Percentiles rank a stretch among this genome's conserved stretches.
Evolutionary conservation across 2,329 filamentous ascomycete genomes (phyloP).

Genomic region (Fusarium domesticum): DNA sequence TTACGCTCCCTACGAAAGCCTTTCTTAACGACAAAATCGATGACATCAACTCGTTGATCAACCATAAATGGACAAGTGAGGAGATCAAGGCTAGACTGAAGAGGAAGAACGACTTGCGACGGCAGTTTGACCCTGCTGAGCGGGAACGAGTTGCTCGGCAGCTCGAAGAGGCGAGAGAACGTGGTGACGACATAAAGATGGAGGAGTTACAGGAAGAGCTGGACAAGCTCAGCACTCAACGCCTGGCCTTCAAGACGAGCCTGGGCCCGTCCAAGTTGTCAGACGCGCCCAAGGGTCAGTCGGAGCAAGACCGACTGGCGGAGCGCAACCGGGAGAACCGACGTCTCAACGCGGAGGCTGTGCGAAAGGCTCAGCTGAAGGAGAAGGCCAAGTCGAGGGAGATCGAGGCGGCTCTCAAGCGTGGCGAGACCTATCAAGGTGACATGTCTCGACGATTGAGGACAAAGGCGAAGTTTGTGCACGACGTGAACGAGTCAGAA

Average conservation of each 20-base stretch:
- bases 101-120: conserved; percentile 65
- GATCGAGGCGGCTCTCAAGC: conserved; percentile 58
- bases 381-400: conserved; percentile 66
- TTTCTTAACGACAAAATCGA: conserved; percentile 68
- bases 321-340: conserved; percentile 83
- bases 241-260: conserved; percentile 70
- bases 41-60: conserved; percentile 76
- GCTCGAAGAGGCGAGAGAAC: conserved; percentile 63
- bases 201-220: conserved; percentile 57
- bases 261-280: conserved; percentile 55
- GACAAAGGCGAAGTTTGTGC: conserved; percentile 65
- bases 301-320: conserved; percentile 78
- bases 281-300: conserved; percentile 44
- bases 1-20: conserved; percentile 70
- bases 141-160: conserved; percentile 64
- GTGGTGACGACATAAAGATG: conserved; percentile 58
- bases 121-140: conserved; percentile 63
- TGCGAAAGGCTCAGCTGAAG: conserved; percentile 85
- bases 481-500: conserved; percentile 54
- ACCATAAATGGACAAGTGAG: conserved; percentile 76
- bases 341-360: conserved; percentile 77
- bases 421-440: conserved; percentile 59
- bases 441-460: conserved; percentile 61
- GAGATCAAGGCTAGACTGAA: conserved; percentile 79
- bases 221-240: conserved; percentile 62